Evolutionary conservation across 208 protist genomes (phyloP), one percentile per base, ranked within the genome.

Genomic region (Crithidia fasciculata): DNA sequence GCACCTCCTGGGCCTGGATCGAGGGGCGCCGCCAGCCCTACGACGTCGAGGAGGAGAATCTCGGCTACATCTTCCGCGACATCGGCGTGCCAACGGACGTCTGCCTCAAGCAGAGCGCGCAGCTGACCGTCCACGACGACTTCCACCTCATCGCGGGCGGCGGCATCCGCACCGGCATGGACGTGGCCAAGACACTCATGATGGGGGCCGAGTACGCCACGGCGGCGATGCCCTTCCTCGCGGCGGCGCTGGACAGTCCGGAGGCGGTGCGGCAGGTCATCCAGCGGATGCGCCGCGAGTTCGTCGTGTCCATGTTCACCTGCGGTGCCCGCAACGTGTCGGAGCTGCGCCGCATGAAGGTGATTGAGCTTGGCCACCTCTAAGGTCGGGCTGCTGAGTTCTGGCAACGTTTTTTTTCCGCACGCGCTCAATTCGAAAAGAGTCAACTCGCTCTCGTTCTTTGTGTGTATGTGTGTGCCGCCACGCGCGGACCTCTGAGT

Each of bases 1-100:
- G 94, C n/a, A 95, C 91, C 16, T 95, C 90, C 45, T 97, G 94
- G 94, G 89, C 94, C 15, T 97, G 94, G 91, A 97, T 97, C 68
- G 94, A 97, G 65, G 94, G 94, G 18, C 81, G 85, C 57, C 88
- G 94, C 15, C 91, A 93, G 54, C 66, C 68, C 18, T 86, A 87
- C 74, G 59, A 71, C 8, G 64, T 71, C 0, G 89, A 94, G 60
- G 58, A 82, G 55, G 84, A 92, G 60, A 96, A 94, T 80, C 64
- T 97, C 12, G 94, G 94, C 50, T 97, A 88, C 69, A 70, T 97
- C 52, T 95, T 95, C 53, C 86, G 94, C 36, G 87, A 96, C 70
- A 84, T 97, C 62, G 94, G 94, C 12, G 76, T 97, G 19, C 85
- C 90, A 2, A 97, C 94, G 5, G 94, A 97, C 56, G 76, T 88